Base-by-base conservation (phyloP, 352 stramenopile species). In the Globisporangium carolinianum region DNA sequence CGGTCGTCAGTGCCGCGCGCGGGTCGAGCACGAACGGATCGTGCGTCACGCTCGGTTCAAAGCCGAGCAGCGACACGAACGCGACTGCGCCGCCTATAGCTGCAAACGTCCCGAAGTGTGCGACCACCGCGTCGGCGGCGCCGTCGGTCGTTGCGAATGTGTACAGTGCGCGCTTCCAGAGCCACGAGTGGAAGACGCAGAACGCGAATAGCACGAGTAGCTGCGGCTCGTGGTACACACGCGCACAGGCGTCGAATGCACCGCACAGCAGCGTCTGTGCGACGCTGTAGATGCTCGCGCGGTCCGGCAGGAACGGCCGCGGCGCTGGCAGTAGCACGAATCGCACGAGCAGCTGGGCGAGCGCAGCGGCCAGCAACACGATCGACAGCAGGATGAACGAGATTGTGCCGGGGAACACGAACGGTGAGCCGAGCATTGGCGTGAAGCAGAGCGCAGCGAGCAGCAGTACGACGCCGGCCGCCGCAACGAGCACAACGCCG, bases 21-120 rank as follows among this genome's bases (percentile, higher is more conserved):
- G 75, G 75, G 46, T 86, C 69, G 46, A 83, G 60, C 42, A 76
- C 73, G 51, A 86, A 86, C 48, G 71, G 75, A 49, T 86, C 71
- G 32, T 77, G 58, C 3, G 35, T 57, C 11, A 86, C 43, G 57
- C 69, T 74, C 18, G 68, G 61, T 50, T 86, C 76, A 15, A 83
- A 38, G 11, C 65, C 32, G 36, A 82, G 52, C 42, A 81, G 76
- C 6, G 71, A 81, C 17, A 69, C 24, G 52, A 82, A 86, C 8
- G 73, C 52, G 49, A 84, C 66, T 24, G 75, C 7, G 14, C 70
- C 73, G 11, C 73, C 62, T 18, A 72, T 61, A 1, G 76, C 14
- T n/a, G 60, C 71, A 37, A 86, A 83, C 2, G 59, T 55, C 0
- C 55, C 64, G 55, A 81, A 77, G 51, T 74, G 52, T 46, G 17